Evolutionary conservation across 768 basidiomycete genomes (phyloP), one percentile per base, ranked within the genome.

Genomic region (Russula sp.): DNA sequence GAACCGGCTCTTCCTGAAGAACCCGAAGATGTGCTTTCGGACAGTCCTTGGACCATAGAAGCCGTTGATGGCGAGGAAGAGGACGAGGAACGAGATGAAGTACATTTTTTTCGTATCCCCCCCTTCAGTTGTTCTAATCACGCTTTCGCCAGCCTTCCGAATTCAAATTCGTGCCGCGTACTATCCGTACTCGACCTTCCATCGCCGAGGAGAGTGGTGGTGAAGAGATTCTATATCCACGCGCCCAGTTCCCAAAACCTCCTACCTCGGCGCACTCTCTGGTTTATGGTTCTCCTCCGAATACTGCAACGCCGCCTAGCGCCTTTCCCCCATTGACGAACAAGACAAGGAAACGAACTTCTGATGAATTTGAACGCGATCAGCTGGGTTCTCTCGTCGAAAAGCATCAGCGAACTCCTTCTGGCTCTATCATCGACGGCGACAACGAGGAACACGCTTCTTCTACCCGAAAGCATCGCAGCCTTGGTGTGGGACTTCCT

Each of bases 31-130:
- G 84, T 83, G 57, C 72, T 71, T 50, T 84, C 88, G 3, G 89
- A 90, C 70, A 92, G 89, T 70, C 91, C 90, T 6, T 93, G 90
- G 91, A 92, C 91, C 14, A 90, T 92, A 67, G 90, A 92, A 69
- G 90, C 91, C 7, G 77, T 92, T 57, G 91, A 93, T 76, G 88
- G 88, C 48, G 91, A 92, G 72, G 91, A 92, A 72, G 73, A 65
- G 38, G 64, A 77, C 28, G 89, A 89, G 57, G 89, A 88, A 63
- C 79, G 78, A 64, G 84, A 88, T 69, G 83, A 90, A 79, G 89
- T 87, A 74, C 22, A 78, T 24, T 32, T 50, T 57, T 59, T 63
- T 57, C 65, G 7, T 67, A 60, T 44, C 26, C 24, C 32, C n/a
- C 11, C 28, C 8, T 62, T 67, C 28, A 26, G 8, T 46, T 42